Conservation (phyloP, 2,329 filamentous ascomycete genomes). For the Cercospora sojina region DNA sequence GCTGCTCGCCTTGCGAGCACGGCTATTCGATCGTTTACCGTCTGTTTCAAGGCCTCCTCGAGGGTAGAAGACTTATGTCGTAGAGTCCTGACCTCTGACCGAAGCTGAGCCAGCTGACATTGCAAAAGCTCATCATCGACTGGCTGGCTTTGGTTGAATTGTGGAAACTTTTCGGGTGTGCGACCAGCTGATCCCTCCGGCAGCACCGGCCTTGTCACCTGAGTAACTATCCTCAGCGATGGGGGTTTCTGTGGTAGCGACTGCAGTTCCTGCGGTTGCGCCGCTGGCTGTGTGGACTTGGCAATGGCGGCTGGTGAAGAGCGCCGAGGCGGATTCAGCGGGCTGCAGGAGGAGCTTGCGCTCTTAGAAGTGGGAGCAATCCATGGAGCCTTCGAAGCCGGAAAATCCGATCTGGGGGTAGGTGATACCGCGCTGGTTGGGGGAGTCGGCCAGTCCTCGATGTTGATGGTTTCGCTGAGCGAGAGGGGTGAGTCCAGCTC, state of each 20-base stretch:
- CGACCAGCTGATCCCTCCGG: not conserved
- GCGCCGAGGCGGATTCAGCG: not conserved
- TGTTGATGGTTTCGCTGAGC: not conserved
- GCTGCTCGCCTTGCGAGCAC: not conserved
- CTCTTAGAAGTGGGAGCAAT: not conserved
- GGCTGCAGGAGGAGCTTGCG: not conserved
- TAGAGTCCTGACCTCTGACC: not conserved
- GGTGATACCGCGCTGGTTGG: conserved; percentile 8
- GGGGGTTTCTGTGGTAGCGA: not conserved
- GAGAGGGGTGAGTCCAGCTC: not conserved
- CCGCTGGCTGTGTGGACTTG: not conserved
- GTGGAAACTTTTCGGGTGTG: not conserved
- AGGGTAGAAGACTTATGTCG: conserved; percentile 3
- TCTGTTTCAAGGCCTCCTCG: conserved; percentile 4
- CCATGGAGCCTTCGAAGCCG: not conserved
- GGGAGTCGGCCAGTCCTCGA: conserved; percentile 10
- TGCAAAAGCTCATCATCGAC: not conserved
- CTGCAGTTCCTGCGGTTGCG: not conserved
- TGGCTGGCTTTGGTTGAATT: not conserved
- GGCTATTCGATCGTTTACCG: not conserved
- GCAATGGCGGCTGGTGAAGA: not conserved
- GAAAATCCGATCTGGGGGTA: not conserved
- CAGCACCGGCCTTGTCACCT: not conserved
- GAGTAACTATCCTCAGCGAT: not conserved
- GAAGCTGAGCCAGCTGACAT: not conserved